phyloP scores from a whole-genome alignment of 805 yeast genomes.

The Isabelozyma heimii region DNA sequence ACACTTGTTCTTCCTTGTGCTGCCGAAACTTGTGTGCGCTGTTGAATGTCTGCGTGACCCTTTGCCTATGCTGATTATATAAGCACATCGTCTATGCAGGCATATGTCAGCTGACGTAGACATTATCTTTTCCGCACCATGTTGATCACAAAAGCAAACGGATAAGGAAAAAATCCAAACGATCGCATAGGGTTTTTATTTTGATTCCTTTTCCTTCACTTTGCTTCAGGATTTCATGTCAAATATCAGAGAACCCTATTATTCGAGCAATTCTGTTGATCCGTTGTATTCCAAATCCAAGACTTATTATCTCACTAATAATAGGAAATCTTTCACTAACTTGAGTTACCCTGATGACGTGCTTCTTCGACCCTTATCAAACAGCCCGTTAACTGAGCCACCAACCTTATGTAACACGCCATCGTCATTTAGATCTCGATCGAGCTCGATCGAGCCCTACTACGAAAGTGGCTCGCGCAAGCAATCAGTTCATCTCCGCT shows the following conservation, averaged over 20 bases:
- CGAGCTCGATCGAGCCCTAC: conserved; percentile 15
- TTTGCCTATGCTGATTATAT: neutral
- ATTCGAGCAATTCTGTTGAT: neutral
- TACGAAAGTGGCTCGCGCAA: conserved; percentile 3
- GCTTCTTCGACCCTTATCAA: neutral
- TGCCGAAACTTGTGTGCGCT: too few species aligned
- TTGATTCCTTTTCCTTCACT: too few species aligned
- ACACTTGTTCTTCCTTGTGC: too few species aligned
- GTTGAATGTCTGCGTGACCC: neutral
- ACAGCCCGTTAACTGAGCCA: neutral
- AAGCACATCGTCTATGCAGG: neutral
- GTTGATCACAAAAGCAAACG: neutral
- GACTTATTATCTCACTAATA: neutral
- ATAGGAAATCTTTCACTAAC: neutral
- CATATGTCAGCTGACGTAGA: neutral
- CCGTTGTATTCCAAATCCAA: neutral
- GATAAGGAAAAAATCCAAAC: neutral
- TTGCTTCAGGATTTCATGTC: neutral
- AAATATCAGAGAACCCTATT: neutral
- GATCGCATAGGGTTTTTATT: neutral
- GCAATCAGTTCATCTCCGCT: neutral
- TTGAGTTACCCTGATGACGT: neutral
- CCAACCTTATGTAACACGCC: neutral
- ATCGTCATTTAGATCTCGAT: neutral
- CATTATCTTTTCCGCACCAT: neutral